Evolutionary conservation across 306 rosid genomes (phyloP).

Genomic region (Pterocarpus macrocarpus): DNA sequence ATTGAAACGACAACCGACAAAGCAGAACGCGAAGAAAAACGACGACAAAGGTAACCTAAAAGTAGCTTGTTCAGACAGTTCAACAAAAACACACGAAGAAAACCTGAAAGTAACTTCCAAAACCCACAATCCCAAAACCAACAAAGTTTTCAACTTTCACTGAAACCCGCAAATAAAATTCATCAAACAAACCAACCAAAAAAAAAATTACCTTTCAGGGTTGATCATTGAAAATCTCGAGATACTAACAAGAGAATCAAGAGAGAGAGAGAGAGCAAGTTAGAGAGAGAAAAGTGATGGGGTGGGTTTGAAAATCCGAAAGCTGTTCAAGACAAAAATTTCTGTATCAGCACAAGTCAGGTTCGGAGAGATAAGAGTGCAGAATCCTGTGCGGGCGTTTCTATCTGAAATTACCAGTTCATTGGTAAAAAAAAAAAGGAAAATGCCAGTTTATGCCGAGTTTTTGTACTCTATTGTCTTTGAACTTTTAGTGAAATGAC

Average conservation of each 20-base stretch:
- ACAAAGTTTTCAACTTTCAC: constrained; percentile 37
- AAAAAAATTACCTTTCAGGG: constrained; percentile 32
- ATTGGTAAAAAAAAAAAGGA: not conserved
- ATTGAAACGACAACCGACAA: constrained; percentile 41
- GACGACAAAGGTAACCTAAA: constrained; percentile 22
- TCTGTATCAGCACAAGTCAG: constrained; percentile 59
- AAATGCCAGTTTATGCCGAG: too few species aligned
- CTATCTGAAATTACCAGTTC: not conserved
- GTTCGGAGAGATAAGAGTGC: constrained; percentile 23
- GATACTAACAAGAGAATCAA: constrained; percentile 6
- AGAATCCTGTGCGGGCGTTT: constrained; percentile 42
- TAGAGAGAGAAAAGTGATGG: constrained; percentile 55
- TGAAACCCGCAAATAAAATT: constrained; percentile 50
- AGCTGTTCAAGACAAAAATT: constrained; percentile 73
- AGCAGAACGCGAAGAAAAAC: constrained; percentile 31
- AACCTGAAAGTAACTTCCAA: constrained; percentile 14
- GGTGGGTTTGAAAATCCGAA: constrained; percentile 57
- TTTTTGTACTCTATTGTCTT: not conserved
- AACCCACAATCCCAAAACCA: constrained; percentile 41
- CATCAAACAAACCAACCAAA: not conserved
- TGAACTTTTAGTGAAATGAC: not conserved
- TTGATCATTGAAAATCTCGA: not conserved
- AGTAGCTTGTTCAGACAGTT: constrained; percentile 46
- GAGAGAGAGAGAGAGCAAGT: not conserved
- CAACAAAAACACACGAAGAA: constrained; percentile 47